Percentiles rank a stretch among this genome's conserved stretches.
Evolutionary conservation across 2,329 filamentous ascomycete species (phyloP).

Genomic region (Arachnomyces sp.): DNA sequence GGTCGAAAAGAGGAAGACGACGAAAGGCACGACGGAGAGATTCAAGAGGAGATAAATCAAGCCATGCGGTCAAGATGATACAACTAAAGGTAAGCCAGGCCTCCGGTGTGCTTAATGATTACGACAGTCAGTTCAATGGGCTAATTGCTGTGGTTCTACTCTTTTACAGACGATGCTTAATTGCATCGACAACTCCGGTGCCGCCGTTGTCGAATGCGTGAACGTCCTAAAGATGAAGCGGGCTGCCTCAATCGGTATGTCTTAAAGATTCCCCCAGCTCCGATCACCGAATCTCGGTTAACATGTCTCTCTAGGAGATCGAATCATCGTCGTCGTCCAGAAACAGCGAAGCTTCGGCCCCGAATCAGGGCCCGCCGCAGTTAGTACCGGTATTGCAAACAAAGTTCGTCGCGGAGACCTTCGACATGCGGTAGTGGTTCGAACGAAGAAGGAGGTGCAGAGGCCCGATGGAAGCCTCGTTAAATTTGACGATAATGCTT

Average conservation of each 20-base stretch:
- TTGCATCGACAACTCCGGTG: conserved; percentile 99
- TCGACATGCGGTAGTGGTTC: conserved; percentile 88
- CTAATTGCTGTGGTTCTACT: conserved; percentile 9
- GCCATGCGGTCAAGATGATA: conserved; percentile 63
- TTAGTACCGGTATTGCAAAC: conserved; percentile 68
- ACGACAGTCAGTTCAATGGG: neutral
- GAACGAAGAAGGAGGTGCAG: conserved; percentile 80
- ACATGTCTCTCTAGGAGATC: conserved; percentile 59
- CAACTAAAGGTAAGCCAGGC: conserved; percentile 63
- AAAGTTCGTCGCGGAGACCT: conserved; percentile 97
- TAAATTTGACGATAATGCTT: conserved; percentile 95
- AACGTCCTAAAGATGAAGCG: conserved; percentile 88
- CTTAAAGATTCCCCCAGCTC: neutral
- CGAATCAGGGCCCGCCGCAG: conserved; percentile 63
- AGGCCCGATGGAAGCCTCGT: conserved; percentile 83
- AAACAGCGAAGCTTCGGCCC: conserved; percentile 76
- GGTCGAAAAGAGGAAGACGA: conserved; percentile 3
- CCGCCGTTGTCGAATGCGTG: conserved; percentile 92
- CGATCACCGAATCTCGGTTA: neutral
- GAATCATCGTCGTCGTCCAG: conserved; percentile 95
- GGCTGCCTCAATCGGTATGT: conserved; percentile 72
- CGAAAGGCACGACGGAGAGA: conserved; percentile 2
- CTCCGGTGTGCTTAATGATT: neutral
- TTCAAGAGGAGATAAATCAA: conserved; percentile 7
- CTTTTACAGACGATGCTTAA: conserved; percentile 76